phyloP scores from a whole-genome alignment of 2,329 filamentous ascomycete genomes.

The Shiraia sp. region DNA sequence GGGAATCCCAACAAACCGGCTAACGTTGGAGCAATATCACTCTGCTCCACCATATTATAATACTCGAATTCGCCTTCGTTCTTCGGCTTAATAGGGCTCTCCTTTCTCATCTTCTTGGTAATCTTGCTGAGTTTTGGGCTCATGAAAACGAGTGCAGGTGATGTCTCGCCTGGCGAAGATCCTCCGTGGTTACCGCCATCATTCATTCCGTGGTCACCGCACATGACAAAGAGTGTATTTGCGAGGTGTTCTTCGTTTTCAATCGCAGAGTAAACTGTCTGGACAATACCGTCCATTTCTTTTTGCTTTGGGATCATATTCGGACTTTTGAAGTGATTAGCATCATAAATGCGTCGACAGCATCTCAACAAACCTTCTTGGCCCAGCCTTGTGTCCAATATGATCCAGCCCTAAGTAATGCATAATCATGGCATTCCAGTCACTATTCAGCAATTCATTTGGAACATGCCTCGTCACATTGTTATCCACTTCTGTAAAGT shows the following conservation, averaged over 20 bases:
- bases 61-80: conserved; percentile 71
- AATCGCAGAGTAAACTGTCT: conserved; percentile 75
- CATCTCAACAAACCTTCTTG: conserved; percentile 62
- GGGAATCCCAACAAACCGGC: conserved; percentile 86
- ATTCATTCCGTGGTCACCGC: conserved; percentile 99
- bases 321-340: conserved; percentile 57
- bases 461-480: conserved; percentile 93
- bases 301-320: conserved; percentile 91
- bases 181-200: conserved; percentile 96
- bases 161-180: conserved; percentile 91
- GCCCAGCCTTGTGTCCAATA: conserved; percentile 95
- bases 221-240: conserved; percentile 81
- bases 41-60: conserved; percentile 86
- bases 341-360: conserved; percentile 1
- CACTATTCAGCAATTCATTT: conserved; percentile 71
- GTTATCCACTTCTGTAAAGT: conserved; percentile 96
- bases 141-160: conserved; percentile 86
- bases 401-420: conserved; percentile 97
- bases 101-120: conserved; percentile 33
- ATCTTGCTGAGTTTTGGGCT: conserved; percentile 76
- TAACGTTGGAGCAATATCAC: conserved; percentile 87
- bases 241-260: conserved; percentile 69
- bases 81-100: conserved; percentile 61
- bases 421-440: conserved; percentile 93
- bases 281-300: conserved; percentile 89